Evolutionary conservation across 345 rosid genomes (phyloP), one percentile per base, ranked within the genome.

Genomic region (Eucalyptus decipiens): DNA sequence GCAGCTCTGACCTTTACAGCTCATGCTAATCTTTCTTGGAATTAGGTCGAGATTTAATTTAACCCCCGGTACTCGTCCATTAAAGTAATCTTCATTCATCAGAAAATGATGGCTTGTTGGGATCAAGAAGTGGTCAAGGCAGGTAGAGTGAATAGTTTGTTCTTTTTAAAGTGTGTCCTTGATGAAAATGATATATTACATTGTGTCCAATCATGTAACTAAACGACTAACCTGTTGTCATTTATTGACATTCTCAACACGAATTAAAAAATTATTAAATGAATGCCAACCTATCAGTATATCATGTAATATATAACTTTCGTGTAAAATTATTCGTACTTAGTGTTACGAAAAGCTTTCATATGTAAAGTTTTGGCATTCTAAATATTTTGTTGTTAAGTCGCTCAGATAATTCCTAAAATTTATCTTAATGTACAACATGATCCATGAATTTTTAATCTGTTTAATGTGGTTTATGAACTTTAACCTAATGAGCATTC

Each of bases 401-500:
- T 16, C 0, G 3, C 14, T 10, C 6, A 24, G 5, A 56, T 24
- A 56, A 24, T 24, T 56, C 30, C 6, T 24, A 56, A 56, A 56
- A 1, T 10, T 10, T 56, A 11, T 56, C 30, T 56, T 26, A 9
- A 56, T 56, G 0, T 56, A 0, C 13, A 56, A 24, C 6, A 56
- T 56, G 1, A 10, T 56, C 0, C 6, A 9, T 10, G 6, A 24
- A 56, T 4, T 56, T 56, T 56, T 9, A 56, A 10, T 56, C 0
- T 56, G 0, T 10, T 56, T 56, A 56, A 26, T 56, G 30, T 5
- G 13, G 1, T 56, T 56, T 0, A 24, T 24, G 6, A 56, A 24
- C 13, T 56, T 56, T 56, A 24, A 56, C 2, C 3, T 9, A 4
- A 56, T 24, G 0, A 10, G 2, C 24, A 56, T 24, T 56, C 2